Evolutionary conservation across 2,329 filamentous ascomycete species (phyloP).

Genomic region (Aspergillus sclerotialis): DNA sequence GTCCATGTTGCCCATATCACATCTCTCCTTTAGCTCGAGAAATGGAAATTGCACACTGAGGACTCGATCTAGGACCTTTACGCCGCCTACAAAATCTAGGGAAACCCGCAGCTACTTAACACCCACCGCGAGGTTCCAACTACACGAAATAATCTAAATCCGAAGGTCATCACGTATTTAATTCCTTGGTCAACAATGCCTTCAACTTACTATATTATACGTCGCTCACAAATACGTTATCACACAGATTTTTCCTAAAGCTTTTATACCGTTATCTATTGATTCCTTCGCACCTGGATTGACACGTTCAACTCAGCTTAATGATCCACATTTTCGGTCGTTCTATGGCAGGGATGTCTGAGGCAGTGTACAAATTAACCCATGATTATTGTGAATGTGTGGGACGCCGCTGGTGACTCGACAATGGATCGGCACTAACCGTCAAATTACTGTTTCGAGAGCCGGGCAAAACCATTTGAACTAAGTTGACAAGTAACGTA

Average conservation of each 20-base stretch:
- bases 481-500: too few relatives aligned
- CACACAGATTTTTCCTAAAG: neutral
- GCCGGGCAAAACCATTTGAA: too few relatives aligned
- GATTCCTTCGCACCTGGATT: conserved; percentile 1
- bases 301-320: too few relatives aligned
- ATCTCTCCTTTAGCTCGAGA: conserved; percentile 1
- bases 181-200: neutral
- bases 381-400: too few relatives aligned
- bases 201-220: neutral
- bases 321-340: too few relatives aligned
- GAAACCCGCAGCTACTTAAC: conserved; percentile 2
- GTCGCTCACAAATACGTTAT: neutral
- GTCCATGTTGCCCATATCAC: conserved; percentile 1
- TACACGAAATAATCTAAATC: neutral
- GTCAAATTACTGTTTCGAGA: too few relatives aligned
- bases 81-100: conserved; percentile 3
- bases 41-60: neutral
- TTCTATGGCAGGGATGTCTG: too few relatives aligned
- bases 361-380: too few relatives aligned
- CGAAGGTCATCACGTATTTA: neutral
- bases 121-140: neutral
- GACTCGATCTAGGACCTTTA: neutral
- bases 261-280: neutral
- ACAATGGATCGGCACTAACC: too few relatives aligned
- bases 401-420: too few relatives aligned